These are phyloP conservation scores for Ustilago cynodontis DNA, from an alignment of 1,284 basidiomycete genomes.

Conservation along the genomic window DNA sequence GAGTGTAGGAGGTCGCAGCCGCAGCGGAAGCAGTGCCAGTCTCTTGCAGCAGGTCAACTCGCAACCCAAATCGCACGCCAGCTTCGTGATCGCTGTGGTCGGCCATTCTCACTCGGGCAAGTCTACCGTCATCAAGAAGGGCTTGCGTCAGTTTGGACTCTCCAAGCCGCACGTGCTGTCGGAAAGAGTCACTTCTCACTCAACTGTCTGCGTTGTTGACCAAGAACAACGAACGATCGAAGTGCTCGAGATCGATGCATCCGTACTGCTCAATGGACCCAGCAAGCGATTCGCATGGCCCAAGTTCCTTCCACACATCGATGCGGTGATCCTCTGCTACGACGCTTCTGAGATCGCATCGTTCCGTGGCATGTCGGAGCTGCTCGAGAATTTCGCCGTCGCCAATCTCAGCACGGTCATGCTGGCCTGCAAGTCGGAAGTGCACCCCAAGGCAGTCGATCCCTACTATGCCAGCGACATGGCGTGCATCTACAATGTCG, in stretches of 20 bases:
- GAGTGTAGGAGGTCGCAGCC: slow-evolving; percentile 48
- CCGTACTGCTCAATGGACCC: slow-evolving; percentile 58
- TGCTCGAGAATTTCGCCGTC: slow-evolving; percentile 63
- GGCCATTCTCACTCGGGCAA: slow-evolving; percentile 61
- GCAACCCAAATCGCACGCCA: slow-evolving; percentile 59
- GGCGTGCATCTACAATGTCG: slow-evolving; percentile 65
- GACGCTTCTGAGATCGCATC: slow-evolving; percentile 61
- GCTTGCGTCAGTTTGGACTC: slow-evolving; percentile 62
- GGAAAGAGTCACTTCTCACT: slow-evolving; percentile 63
- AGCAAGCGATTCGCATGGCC: slow-evolving; percentile 66
- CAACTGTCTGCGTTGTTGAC: slow-evolving; percentile 64
- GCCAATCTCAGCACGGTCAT: slow-evolving; percentile 62
- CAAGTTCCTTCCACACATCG: slow-evolving; percentile 60
- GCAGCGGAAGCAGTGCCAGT: slow-evolving; percentile 63
- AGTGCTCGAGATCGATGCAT: slow-evolving; percentile 65
- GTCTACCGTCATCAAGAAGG: slow-evolving; percentile 66
- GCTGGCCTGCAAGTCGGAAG: slow-evolving; percentile 67
- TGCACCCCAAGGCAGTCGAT: slow-evolving; percentile 62
- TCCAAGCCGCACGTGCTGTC: slow-evolving; percentile 61
- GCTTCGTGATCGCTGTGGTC: slow-evolving; percentile 65
- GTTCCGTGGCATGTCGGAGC: slow-evolving; percentile 65
- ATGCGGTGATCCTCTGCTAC: slow-evolving; percentile 66
- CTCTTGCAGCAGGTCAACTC: slow-evolving; percentile 61
- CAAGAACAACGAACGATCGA: slow-evolving; percentile 64
- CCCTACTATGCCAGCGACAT: slow-evolving; percentile 67